These are phyloP conservation scores for Fusarium sp. DNA, from an alignment of 2,329 filamentous ascomycete genomes.

Conservation along the genomic window DNA sequence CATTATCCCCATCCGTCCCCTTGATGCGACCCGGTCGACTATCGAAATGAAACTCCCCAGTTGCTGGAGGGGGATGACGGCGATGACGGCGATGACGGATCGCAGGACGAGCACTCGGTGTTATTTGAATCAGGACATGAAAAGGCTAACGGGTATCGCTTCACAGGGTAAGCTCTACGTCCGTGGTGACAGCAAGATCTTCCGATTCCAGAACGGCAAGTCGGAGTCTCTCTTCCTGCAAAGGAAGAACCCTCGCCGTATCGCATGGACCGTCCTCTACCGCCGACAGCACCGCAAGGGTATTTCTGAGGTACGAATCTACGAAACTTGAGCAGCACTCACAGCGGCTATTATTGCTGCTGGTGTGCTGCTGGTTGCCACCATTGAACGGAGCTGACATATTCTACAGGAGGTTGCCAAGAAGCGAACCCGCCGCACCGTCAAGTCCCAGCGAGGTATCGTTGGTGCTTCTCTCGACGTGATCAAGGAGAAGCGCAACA, in stretches of 20 bases:
- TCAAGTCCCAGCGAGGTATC: slow-evolving; percentile 99
- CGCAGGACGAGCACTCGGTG: slow-evolving; percentile 24
- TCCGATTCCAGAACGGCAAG: slow-evolving; percentile 99
- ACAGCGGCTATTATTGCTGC: not conserved
- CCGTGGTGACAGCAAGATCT: slow-evolving; percentile 99
- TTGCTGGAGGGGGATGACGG: slow-evolving; percentile 12
- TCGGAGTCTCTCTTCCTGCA: slow-evolving; percentile 99
- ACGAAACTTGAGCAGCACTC: not conserved
- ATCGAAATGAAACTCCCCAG: slow-evolving; percentile 27
- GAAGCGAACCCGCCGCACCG: slow-evolving; percentile 97
- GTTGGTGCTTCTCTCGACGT: slow-evolving; percentile 99
- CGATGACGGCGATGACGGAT: slow-evolving; percentile 19
- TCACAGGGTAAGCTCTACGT: slow-evolving; percentile 97
- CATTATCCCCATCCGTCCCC: slow-evolving; percentile 4
- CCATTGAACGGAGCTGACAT: slow-evolving; percentile 51
- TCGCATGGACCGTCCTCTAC: slow-evolving; percentile 98
- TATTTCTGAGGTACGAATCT: slow-evolving; percentile 93
- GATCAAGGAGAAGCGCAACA: slow-evolving; percentile 97
- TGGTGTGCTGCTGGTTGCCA: not conserved
- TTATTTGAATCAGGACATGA: slow-evolving; percentile 17
- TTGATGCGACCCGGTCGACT: slow-evolving; percentile 38
- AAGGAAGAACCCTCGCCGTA: slow-evolving; percentile 99
- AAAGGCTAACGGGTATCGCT: slow-evolving; percentile 44
- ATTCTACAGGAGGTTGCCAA: slow-evolving; percentile 92
- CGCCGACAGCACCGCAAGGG: slow-evolving; percentile 99